Evolutionary conservation across 306 rosid species (phyloP).

Genomic region (Betula pendula): DNA sequence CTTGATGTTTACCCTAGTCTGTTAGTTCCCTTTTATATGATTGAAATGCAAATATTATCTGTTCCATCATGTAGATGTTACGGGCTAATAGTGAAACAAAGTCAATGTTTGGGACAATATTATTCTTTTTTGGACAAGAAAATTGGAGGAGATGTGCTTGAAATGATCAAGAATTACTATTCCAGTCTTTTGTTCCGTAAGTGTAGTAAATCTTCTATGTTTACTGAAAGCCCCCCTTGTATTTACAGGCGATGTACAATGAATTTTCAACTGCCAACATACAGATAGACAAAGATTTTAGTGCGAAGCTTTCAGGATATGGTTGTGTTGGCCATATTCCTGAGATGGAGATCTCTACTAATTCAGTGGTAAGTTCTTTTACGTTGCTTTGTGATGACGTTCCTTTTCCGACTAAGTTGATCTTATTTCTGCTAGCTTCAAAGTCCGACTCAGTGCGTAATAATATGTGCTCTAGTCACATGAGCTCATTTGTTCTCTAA

Average conservation of each 20-base stretch:
- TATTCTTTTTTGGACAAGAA: background rate
- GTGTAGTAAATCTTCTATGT: constrained; percentile 5
- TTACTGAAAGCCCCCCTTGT: constrained; percentile 34
- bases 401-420: background rate
- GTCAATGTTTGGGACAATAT: background rate
- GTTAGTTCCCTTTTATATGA: background rate
- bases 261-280: constrained; percentile 91
- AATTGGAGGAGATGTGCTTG: background rate
- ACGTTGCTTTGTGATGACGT: background rate
- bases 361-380: constrained; percentile 66
- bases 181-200: constrained; percentile 1
- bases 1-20: background rate
- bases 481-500: background rate
- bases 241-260: constrained; percentile 91
- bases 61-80: background rate
- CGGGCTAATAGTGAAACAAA: background rate
- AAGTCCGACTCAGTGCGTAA: background rate
- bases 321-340: constrained; percentile 95
- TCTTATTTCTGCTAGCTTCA: background rate
- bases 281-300: constrained; percentile 96
- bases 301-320: constrained; percentile 99
- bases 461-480: background rate
- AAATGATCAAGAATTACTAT: background rate
- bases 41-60: background rate
- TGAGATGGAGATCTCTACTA: constrained; percentile 76